Evolutionary conservation across 495 filamentous ascomycete species (phyloP), one percentile per base, ranked within the genome.

Genomic region (Penicillium ucsense): DNA sequence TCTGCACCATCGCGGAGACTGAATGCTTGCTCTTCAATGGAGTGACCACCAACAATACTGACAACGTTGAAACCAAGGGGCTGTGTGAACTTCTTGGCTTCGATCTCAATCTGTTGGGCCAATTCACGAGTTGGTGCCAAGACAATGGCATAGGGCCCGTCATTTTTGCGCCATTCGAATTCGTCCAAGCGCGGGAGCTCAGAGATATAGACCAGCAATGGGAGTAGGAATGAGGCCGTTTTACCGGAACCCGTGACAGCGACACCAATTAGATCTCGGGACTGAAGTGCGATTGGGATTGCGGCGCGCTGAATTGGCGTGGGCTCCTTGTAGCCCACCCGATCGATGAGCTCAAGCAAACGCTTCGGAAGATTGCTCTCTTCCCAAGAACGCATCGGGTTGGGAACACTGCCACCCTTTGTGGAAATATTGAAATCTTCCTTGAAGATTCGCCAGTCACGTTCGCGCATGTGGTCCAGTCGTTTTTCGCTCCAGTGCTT

Each of bases 381-480:
- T 38, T 79, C 64, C 92, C 92, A 99, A 37, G 80, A 90, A 20
- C 92, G 88, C 92, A 97, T 97, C 2, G 92, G 92, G 51, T 95
- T 89, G 1, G 92, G 92, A 38, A 99, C 90, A 9, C 78, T 78
- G 33, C 92, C 92, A 49, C 84, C 84, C 65, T 95, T 95, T 11
- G 89, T 96, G 35, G 78, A 74, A 65, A 99, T 99, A 57, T 95
- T 94, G 73, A 95, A 97, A 61, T 99, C 92, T 68, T 97, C 94
- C 71, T 97, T 97, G 77, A 99, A 95, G 54, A 99, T 97, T 60
- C 92, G 86, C 94, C 94, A 99, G 63, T 99, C 92, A 58, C 92
- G 76, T 72, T 97, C 90, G 53, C 89, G 87, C 92, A 99, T 99
- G 56, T 92, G 85, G 10, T 92, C 87, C 56, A 99, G 66, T 49